phyloP scores from a whole-genome alignment of 1,284 basidiomycete species.

The Rhodofomes roseus region DNA sequence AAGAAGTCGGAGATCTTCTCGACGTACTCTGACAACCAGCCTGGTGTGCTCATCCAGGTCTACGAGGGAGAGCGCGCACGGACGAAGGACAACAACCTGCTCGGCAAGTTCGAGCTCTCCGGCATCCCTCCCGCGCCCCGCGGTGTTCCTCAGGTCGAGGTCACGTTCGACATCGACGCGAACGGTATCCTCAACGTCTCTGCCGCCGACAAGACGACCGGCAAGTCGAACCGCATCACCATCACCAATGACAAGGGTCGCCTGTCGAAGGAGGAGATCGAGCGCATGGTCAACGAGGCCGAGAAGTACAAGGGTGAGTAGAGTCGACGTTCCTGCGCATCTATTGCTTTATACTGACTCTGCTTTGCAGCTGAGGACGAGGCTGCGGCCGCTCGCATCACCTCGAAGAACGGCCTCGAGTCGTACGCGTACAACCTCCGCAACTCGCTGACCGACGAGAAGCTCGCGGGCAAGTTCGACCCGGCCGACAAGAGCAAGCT shows the following conservation, averaged over 20 bases:
- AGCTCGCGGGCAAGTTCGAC: constrained; percentile 87
- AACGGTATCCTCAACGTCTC: constrained; percentile 98
- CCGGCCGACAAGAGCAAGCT: constrained; percentile 87
- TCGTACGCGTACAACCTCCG: constrained; percentile 97
- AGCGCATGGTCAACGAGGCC: constrained; percentile 93
- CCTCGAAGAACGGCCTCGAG: constrained; percentile 87
- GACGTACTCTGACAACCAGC: constrained; percentile 99
- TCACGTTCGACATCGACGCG: constrained; percentile 98
- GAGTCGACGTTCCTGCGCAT: background rate
- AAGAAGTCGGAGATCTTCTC: constrained; percentile 99
- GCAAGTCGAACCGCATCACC: constrained; percentile 94
- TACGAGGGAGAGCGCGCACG: constrained; percentile 99
- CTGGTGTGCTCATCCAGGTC: constrained; percentile 97
- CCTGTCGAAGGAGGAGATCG: constrained; percentile 97
- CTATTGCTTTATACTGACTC: constrained; percentile 17
- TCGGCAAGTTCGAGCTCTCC: constrained; percentile 97
- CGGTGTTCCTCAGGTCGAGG: constrained; percentile 97
- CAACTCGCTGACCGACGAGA: constrained; percentile 84
- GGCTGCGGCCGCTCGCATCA: constrained; percentile 78
- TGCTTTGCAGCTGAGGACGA: constrained; percentile 66
- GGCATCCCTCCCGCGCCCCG: constrained; percentile 97
- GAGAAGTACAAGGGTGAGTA: constrained; percentile 84
- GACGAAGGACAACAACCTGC: constrained; percentile 99
- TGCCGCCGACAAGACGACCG: constrained; percentile 96
- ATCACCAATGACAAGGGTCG: constrained; percentile 99